A percentile compares a stretch with the other conserved stretches of the same genome.
Conservation (phyloP, 768 basidiomycete species). For the Psilocybe cyanescens region DNA sequence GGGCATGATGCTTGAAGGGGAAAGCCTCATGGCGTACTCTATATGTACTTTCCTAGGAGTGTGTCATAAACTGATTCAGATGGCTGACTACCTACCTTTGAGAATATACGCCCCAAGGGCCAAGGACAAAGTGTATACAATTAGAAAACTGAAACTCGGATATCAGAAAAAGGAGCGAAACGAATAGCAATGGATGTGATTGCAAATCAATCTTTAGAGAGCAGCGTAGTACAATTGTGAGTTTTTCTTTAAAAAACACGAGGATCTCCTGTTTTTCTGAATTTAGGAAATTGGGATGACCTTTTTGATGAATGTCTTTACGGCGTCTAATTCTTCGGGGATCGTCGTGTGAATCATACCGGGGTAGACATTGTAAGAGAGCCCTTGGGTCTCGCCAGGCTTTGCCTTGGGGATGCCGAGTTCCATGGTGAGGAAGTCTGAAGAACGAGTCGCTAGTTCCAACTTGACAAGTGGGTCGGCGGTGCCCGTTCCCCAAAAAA, state of each 20-base stretch:
- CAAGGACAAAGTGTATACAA: neutral
- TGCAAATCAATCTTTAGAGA: neutral
- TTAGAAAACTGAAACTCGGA: neutral
- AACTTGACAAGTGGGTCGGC: constrained; percentile 74
- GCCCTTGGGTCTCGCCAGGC: constrained; percentile 50
- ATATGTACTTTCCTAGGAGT: neutral
- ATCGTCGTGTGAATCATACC: constrained; percentile 71
- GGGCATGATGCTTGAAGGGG: neutral
- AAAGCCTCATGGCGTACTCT: neutral
- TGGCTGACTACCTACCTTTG: neutral
- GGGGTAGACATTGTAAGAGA: constrained; percentile 70
- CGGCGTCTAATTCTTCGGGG: constrained; percentile 67
- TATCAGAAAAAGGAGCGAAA: neutral
- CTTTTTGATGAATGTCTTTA: constrained; percentile 71
- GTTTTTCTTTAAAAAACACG: neutral
- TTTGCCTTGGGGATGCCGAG: constrained; percentile 54
- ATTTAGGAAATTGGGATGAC: constrained; percentile 38
- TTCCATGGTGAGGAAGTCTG: constrained; percentile 55
- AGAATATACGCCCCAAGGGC: neutral
- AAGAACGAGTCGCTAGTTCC: constrained; percentile 55
- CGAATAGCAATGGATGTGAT: constrained; percentile 3
- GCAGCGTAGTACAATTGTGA: neutral
- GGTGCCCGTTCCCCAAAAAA: constrained; percentile 89
- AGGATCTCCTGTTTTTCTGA: neutral
- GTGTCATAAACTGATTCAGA: neutral